A percentile compares a stretch with the other conserved stretches of the same genome.
Conservation (phyloP, 1,284 basidiomycete genomes). For the Stereum hirsutum region DNA sequence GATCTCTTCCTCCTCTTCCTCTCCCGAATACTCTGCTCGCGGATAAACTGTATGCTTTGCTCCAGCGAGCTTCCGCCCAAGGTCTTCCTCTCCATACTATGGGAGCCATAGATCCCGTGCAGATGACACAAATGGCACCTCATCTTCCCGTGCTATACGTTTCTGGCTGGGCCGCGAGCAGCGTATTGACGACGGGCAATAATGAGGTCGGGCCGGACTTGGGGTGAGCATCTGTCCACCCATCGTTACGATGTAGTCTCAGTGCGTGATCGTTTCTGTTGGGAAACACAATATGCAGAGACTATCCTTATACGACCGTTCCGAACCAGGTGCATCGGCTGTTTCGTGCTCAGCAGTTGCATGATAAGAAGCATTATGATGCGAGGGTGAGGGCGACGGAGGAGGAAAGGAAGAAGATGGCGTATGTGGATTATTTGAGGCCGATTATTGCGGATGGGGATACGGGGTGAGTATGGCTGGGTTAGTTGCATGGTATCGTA, state of each 20-base stretch:
- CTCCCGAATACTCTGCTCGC: conserved; percentile 73
- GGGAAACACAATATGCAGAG: conserved; percentile 29
- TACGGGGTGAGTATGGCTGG: conserved; percentile 60
- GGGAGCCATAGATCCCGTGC: conserved; percentile 87
- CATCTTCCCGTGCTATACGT: conserved; percentile 94
- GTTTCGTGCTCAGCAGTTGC: conserved; percentile 79
- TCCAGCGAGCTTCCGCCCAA: conserved; percentile 56
- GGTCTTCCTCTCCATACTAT: conserved; percentile 75
- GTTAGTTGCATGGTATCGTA: conserved; percentile 1
- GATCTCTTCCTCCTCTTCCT: conserved; percentile 73
- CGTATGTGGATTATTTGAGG: conserved; percentile 81
- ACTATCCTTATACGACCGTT: conserved; percentile 93
- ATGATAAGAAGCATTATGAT: conserved; percentile 83
- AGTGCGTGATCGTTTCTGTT: conserved; percentile 3
- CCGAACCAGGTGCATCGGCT: conserved; percentile 87
- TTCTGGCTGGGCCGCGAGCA: conserved; percentile 89
- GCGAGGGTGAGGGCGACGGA: conserved; percentile 65
- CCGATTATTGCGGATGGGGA: conserved; percentile 95
- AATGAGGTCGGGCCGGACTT: conserved; percentile 98
- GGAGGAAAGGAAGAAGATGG: conserved; percentile 58
- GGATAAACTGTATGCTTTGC: conserved; percentile 70
- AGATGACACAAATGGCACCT: conserved; percentile 96
- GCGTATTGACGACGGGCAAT: conserved; percentile 81
- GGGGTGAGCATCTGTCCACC: conserved; percentile 50
- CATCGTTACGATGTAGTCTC: neutral